phyloP scores from a whole-genome alignment of 2,329 filamentous ascomycete species.

The Lizonia empirigonia region DNA sequence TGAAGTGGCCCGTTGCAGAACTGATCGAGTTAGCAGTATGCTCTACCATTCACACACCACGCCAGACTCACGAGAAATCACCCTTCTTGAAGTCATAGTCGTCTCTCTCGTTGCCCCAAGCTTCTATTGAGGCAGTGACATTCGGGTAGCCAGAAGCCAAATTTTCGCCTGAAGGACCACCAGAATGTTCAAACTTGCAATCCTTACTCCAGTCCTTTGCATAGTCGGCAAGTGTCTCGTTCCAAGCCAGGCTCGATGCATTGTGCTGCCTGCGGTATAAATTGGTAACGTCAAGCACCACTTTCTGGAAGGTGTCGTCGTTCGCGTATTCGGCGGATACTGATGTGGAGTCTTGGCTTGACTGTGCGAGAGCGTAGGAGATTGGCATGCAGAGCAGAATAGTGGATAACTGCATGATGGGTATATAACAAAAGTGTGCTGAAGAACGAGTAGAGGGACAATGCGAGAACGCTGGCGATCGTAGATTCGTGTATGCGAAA shows the following conservation, averaged over 20 bases:
- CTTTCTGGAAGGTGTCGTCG: conserved; percentile 51
- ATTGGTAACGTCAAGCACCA: conserved; percentile 71
- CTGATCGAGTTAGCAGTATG: conserved; percentile 18
- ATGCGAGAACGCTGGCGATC: not conserved
- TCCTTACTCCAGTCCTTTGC: conserved; percentile 58
- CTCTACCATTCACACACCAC: not conserved
- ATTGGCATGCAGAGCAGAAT: not conserved
- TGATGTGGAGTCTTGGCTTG: not conserved
- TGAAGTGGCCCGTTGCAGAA: conserved; percentile 51
- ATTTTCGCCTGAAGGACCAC: conserved; percentile 74
- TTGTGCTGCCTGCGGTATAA: conserved; percentile 68
- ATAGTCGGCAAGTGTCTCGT: conserved; percentile 64
- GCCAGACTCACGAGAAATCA: conserved; percentile 55
- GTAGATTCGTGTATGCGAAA: not conserved
- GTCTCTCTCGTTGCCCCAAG: conserved; percentile 67
- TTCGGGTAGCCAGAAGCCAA: conserved; percentile 70
- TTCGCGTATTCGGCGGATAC: conserved; percentile 47
- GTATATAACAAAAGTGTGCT: not conserved
- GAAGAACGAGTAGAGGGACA: not conserved
- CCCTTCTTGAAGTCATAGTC: conserved; percentile 64
- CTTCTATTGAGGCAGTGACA: conserved; percentile 63
- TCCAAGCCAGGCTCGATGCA: conserved; percentile 66
- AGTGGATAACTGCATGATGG: not conserved
- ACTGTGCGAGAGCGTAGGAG: not conserved
- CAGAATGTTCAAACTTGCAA: conserved; percentile 61